phyloP scores from a whole-genome alignment of 2,329 filamentous ascomycete species.

The Podosphaera xanthii region DNA sequence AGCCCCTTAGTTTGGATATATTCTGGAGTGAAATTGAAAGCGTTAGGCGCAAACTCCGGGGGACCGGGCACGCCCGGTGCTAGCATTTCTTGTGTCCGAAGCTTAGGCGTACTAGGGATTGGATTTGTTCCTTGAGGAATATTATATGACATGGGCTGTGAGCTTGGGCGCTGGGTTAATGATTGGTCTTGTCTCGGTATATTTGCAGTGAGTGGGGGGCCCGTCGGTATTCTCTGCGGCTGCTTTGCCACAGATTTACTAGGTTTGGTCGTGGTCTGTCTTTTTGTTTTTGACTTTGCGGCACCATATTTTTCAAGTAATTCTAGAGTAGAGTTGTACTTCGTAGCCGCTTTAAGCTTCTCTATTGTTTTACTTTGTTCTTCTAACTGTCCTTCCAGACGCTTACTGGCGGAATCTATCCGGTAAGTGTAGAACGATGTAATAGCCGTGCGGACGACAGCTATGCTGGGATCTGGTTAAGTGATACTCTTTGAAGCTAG shows the following conservation, averaged over 20 bases:
- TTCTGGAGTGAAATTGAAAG: conserved; percentile 23
- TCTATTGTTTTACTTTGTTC: conserved; percentile 76
- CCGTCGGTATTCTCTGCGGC: conserved; percentile 21
- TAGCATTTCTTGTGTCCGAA: neutral
- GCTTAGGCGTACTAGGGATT: neutral
- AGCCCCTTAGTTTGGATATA: conserved; percentile 11
- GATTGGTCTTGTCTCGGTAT: conserved; percentile 23
- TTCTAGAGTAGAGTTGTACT: conserved; percentile 84
- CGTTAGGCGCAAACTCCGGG: conserved; percentile 53
- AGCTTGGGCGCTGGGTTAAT: conserved; percentile 10
- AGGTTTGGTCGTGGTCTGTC: conserved; percentile 10
- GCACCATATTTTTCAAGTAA: conserved; percentile 86
- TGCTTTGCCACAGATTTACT: conserved; percentile 9
- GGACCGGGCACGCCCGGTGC: conserved; percentile 13
- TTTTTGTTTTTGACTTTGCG: conserved; percentile 13
- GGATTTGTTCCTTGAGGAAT: neutral
- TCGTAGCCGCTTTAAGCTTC: conserved; percentile 83
- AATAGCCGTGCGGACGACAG: conserved; percentile 41
- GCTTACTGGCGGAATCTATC: conserved; percentile 41
- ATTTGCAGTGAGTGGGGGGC: conserved; percentile 40
- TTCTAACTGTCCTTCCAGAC: conserved; percentile 51
- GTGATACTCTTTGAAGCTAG: neutral
- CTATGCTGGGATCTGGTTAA: conserved; percentile 40
- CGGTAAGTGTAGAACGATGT: conserved; percentile 61
- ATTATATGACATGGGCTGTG: conserved; percentile 2